Base-by-base conservation (phyloP, 257 asterid genomes). In the Prunella vulgaris region DNA sequence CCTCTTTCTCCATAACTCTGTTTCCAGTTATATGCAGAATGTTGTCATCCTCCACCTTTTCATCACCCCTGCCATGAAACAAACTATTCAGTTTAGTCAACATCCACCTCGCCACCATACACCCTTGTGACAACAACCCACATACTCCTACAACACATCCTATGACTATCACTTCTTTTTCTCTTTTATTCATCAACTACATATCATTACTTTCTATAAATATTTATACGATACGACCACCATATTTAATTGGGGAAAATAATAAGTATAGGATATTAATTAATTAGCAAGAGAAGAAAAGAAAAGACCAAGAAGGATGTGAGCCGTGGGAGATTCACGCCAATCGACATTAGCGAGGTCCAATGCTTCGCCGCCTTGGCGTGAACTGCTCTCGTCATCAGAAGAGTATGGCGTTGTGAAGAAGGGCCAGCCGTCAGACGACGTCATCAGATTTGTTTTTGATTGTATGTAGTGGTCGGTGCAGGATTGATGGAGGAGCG, bases 291-390 rank as follows among this genome's bases (percentile, higher is more conserved):
- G 42, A 35, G 10, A 9, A 1, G 1, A 12, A 35, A 12, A 2
- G 42, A 7, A 4, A 14, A 8, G 52, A 82, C 87, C 84, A 5
- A 82, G 84, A 63, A 85, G 79, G 82, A 80, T 49, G 78, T 82
- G 87, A 53, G 73, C 49, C 17, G 25, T 80, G 24, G 74, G 1
- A 3, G 49, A 40, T 13, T 40, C 15, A 13, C 15, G 49, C 48
- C 48, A 40, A 40, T 40, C 15, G 15, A 40, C n/a, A 15, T 40
- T 40, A 12, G 48, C 48, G 15, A 3, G 48, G 48, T 13, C 48
- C 15, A 40, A 2, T 10, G 86, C 78, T 71, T 82, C 84, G 12
- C 69, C 78, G 83, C 83, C 81, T 18, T 76, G 42, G 12, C 42
- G 42, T 35, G 42, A 35, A n/a, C n/a, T n/a, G n/a, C n/a, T n/a